Evolutionary conservation across 139 green algal species (phyloP).

Genomic region (Picochlorum sp.): DNA sequence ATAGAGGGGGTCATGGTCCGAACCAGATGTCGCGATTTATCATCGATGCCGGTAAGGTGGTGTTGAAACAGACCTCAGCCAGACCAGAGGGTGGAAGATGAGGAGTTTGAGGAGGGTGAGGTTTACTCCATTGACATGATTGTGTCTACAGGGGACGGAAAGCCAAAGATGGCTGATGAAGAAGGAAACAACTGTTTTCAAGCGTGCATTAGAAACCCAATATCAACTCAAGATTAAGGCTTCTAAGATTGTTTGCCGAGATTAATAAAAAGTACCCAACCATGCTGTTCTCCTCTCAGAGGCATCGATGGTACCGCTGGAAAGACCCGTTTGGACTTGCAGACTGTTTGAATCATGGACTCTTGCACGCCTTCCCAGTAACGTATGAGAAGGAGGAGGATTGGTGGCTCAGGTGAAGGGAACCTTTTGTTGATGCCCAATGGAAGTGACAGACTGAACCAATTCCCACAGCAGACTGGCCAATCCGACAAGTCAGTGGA

Average conservation of each 20-base stretch:
- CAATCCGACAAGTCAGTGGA: slow-evolving; percentile 64
- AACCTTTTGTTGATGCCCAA: slow-evolving; percentile 96
- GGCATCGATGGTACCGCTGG: slow-evolving; percentile 29
- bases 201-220: slow-evolving; percentile 81
- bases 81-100: slow-evolving; percentile 79
- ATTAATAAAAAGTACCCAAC: slow-evolving; percentile 79
- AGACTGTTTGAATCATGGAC: slow-evolving; percentile 89
- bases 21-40: slow-evolving; percentile 96
- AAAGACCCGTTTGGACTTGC: slow-evolving; percentile 61
- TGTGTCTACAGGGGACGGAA: slow-evolving; percentile 81
- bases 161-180: slow-evolving; percentile 69
- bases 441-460: slow-evolving; percentile 76
- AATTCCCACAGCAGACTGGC: slow-evolving; percentile 57
- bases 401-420: slow-evolving; percentile 71
- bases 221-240: slow-evolving; percentile 91
- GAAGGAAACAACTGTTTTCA: slow-evolving; percentile 96
- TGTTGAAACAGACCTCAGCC: slow-evolving; percentile 79
- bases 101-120: slow-evolving; percentile 93
- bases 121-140: slow-evolving; percentile 96
- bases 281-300: slow-evolving; percentile 86
- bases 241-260: slow-evolving; percentile 62
- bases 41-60: slow-evolving; percentile 95
- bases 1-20: slow-evolving; percentile 90
- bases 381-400: slow-evolving; percentile 78
- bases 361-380: slow-evolving; percentile 93